These are phyloP conservation scores for Boletus tomentosulus DNA, from an alignment of 768 basidiomycete species.

Conservation along the genomic window DNA sequence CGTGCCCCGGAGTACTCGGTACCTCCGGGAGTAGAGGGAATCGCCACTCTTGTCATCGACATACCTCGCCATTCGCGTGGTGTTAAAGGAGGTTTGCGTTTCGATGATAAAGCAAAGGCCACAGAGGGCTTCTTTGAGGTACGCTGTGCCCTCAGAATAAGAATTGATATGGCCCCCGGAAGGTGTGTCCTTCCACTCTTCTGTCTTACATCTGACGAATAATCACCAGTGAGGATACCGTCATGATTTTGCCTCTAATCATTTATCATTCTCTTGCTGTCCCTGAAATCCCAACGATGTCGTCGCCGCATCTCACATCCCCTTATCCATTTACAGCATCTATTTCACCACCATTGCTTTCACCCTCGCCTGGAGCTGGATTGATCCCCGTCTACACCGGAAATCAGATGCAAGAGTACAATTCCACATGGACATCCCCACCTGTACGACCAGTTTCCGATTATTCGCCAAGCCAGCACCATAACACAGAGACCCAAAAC, in stretches of 20 bases:
- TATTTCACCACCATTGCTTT: slow-evolving; percentile 16
- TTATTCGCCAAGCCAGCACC: slow-evolving; percentile 6
- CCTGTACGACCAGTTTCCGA: slow-evolving; percentile 1
- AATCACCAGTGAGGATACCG: slow-evolving; percentile 60
- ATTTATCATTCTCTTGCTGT: slow-evolving; percentile 63
- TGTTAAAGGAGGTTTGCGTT: slow-evolving; percentile 56
- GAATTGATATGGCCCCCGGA: slow-evolving; percentile 61
- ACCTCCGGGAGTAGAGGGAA: slow-evolving; percentile 68
- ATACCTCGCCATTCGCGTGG: slow-evolving; percentile 65
- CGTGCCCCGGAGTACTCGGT: slow-evolving; percentile 73
- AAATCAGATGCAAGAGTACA: slow-evolving; percentile 6
- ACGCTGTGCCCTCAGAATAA: slow-evolving; percentile 56
- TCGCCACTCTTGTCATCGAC: slow-evolving; percentile 76
- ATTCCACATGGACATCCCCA: slow-evolving; percentile 6
- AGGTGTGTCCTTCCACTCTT: slow-evolving; percentile 42
- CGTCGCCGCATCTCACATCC: slow-evolving; percentile 19
- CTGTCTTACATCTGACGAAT: slow-evolving; percentile 9
- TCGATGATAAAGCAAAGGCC: slow-evolving; percentile 43
- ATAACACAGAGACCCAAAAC: slow-evolving; percentile 9
- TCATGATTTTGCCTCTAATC: slow-evolving; percentile 58
- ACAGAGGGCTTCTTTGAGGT: slow-evolving; percentile 67
- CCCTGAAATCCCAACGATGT: slow-evolving; percentile 33
- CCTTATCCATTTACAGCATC: slow-evolving; percentile 18
- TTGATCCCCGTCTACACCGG: slow-evolving; percentile 9
- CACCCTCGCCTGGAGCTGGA: slow-evolving; percentile 22